Percentiles rank a stretch among this genome's conserved stretches.
Evolutionary conservation across 495 filamentous ascomycete species (phyloP).

Genomic region (Tuber melanosporum): DNA sequence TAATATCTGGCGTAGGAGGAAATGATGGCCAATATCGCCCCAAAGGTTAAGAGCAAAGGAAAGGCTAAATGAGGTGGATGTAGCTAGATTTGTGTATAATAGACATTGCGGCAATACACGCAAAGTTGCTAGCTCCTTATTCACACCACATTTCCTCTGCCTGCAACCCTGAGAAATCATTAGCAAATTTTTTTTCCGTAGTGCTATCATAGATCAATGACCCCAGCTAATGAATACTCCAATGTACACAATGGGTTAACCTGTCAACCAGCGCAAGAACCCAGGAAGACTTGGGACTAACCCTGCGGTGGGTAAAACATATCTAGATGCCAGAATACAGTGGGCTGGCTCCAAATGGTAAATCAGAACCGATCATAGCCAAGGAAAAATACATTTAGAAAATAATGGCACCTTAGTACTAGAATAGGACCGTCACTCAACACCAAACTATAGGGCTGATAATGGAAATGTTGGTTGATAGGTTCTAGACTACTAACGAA

Average conservation of each 20-base stretch:
- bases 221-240: neutral
- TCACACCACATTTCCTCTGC: neutral
- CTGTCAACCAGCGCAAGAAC: neutral
- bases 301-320: neutral
- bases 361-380: neutral
- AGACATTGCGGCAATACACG: slow-evolving; percentile 18
- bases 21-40: slow-evolving; percentile 98
- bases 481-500: neutral
- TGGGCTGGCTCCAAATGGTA: neutral
- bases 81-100: slow-evolving; percentile 33
- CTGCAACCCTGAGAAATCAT: neutral
- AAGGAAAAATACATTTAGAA: neutral
- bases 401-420: neutral
- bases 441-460: neutral
- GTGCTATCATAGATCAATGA: neutral
- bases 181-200: neutral
- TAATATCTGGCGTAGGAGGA: slow-evolving; percentile 56
- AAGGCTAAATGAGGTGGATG: slow-evolving; percentile 27
- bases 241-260: neutral
- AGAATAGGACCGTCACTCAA: neutral
- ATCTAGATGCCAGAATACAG: neutral
- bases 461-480: neutral
- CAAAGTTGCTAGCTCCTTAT: neutral
- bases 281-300: neutral
- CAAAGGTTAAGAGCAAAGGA: slow-evolving; percentile 48